phyloP scores from a whole-genome alignment of 192 early-diverging fungal species.

The Coemansia sp. region DNA sequence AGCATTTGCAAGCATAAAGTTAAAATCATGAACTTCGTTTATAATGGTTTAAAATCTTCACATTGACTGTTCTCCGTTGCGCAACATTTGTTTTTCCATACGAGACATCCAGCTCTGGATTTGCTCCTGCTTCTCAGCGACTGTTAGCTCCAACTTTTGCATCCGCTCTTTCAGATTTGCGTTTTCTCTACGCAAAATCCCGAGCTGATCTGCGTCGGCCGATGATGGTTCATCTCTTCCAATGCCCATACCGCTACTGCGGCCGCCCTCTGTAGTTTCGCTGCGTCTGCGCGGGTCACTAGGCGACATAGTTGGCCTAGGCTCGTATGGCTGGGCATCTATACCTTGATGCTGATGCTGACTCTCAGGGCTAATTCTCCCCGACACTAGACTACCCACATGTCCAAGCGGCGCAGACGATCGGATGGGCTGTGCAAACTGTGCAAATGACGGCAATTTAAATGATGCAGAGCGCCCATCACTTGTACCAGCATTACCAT shows the following conservation, averaged over 20 bases:
- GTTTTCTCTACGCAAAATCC: constrained; percentile 43
- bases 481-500: constrained; percentile 2
- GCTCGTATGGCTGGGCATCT: constrained; percentile 1
- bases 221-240: constrained; percentile 25
- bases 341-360: constrained; percentile 1
- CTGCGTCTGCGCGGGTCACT: constrained; percentile 21
- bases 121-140: constrained; percentile 42
- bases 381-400: constrained; percentile 19
- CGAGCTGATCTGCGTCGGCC: constrained; percentile 27
- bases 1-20: background rate
- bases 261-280: constrained; percentile 27
- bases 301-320: constrained; percentile 6
- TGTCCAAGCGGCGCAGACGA: constrained; percentile 8
- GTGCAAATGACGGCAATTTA: constrained; percentile 28
- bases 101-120: constrained; percentile 45
- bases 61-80: constrained; percentile 4
- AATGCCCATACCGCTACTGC: constrained; percentile 14
- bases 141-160: constrained; percentile 35
- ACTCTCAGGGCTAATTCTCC: constrained; percentile 5
- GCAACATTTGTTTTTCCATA: constrained; percentile 31
- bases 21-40: background rate
- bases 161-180: constrained; percentile 28
- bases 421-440: constrained; percentile 17
- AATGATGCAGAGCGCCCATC: background rate
- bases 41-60: background rate